These are phyloP conservation scores for Leccinum obscurum DNA, from an alignment of 768 basidiomycete genomes.

Conservation along the genomic window DNA sequence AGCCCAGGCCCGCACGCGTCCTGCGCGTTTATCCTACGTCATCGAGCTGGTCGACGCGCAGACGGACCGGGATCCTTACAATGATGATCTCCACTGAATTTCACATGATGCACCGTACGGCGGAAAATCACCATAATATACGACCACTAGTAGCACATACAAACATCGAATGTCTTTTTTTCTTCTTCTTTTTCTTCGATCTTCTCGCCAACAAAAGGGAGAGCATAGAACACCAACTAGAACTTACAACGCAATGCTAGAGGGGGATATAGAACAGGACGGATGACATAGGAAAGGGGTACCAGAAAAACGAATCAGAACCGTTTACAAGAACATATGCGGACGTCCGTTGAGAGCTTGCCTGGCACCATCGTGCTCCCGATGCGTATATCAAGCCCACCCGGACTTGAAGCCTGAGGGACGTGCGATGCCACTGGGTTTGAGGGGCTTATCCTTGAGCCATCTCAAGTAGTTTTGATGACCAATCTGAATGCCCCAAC, in stretches of 20 bases:
- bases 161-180: background rate
- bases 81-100: background rate
- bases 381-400: background rate
- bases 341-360: background rate
- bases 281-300: too few species aligned
- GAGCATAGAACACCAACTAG: too few species aligned
- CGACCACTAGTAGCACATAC: background rate
- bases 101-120: background rate
- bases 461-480: background rate
- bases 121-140: background rate
- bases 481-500: background rate
- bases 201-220: background rate
- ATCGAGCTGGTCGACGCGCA: too few species aligned
- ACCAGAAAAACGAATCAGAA: background rate
- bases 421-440: background rate
- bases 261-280: background rate
- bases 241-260: background rate
- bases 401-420: background rate
- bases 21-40: too few species aligned
- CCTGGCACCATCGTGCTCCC: background rate
- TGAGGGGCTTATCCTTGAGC: rapidly evolving
- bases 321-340: background rate
- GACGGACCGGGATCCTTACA: too few species aligned
- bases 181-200: background rate
- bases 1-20: too few species aligned